These are phyloP conservation scores for Mycosarcoma mackinlayi DNA, from an alignment of 1,284 basidiomycete genomes.

Conservation along the genomic window DNA sequence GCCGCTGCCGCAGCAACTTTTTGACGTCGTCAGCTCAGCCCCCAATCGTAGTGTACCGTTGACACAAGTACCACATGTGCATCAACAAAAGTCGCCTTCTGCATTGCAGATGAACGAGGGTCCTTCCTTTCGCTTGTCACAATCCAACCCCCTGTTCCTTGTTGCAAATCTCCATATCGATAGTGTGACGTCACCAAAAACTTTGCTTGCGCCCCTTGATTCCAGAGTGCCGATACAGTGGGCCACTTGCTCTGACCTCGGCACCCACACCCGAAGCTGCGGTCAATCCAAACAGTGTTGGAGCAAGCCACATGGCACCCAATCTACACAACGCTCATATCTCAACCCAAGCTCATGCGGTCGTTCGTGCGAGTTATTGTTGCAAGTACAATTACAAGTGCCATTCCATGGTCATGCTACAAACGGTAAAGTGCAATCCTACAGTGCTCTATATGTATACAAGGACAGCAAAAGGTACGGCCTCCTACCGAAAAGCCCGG, in stretches of 20 bases:
- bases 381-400: conserved; percentile 30
- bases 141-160: conserved; percentile 1
- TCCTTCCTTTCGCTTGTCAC: conserved; percentile 10
- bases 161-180: conserved; percentile 19
- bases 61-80: neutral
- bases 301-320: conserved; percentile 4
- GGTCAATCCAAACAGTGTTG: too few relatives aligned
- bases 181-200: conserved; percentile 40
- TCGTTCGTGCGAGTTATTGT: neutral
- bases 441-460: conserved; percentile 1
- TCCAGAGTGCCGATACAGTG: too few relatives aligned
- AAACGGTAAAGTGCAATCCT: conserved; percentile 5
- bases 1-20: too few relatives aligned
- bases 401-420: conserved; percentile 14
- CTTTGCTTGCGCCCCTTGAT: too few relatives aligned
- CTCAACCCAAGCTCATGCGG: too few relatives aligned
- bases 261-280: too few relatives aligned
- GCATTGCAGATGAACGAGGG: conserved; percentile 37
- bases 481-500: neutral
- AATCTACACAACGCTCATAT: too few relatives aligned
- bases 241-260: too few relatives aligned
- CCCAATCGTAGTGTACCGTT: neutral
- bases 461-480: conserved; percentile 3
- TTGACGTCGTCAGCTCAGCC: neutral
- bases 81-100: neutral